Evolutionary conservation across 495 filamentous ascomycete genomes (phyloP).

Genomic region (Penicillium ucsense): DNA sequence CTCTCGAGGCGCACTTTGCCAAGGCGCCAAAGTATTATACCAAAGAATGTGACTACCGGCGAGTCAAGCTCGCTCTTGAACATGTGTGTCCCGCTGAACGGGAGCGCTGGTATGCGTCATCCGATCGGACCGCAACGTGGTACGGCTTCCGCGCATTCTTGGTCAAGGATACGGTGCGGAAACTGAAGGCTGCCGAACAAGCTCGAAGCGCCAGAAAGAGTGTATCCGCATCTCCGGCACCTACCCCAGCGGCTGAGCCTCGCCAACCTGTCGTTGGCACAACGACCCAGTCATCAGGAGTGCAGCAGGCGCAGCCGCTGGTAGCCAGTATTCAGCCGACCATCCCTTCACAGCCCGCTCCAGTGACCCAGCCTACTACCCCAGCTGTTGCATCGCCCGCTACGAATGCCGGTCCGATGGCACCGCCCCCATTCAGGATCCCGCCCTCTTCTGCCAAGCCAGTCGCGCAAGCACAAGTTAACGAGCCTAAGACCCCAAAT

Average conservation of each 20-base stretch:
- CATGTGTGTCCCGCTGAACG: background rate
- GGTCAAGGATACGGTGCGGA: background rate
- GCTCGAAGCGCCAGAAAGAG: background rate
- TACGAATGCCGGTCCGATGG: no score
- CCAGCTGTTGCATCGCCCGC: no score
- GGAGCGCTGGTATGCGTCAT: background rate
- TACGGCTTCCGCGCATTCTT: background rate
- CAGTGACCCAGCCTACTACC: no score
- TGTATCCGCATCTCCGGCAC: background rate
- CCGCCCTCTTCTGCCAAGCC: no score
- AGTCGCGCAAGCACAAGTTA: no score
- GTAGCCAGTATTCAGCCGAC: no score
- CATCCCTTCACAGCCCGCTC: no score
- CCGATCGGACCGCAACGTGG: background rate
- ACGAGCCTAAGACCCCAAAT: no score
- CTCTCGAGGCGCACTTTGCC: background rate
- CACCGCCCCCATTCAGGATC: no score
- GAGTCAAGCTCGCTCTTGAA: background rate
- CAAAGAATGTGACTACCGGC: background rate
- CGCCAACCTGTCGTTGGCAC: background rate
- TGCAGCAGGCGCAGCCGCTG: no score
- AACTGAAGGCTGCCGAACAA: background rate
- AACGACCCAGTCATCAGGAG: background rate
- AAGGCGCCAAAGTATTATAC: background rate
- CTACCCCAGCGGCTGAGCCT: background rate